A percentile compares a stretch with the other conserved stretches of the same genome.
These are phyloP conservation scores for Phytophthora sp. DNA, from an alignment of 352 stramenopile genomes.

Conservation along the genomic window DNA sequence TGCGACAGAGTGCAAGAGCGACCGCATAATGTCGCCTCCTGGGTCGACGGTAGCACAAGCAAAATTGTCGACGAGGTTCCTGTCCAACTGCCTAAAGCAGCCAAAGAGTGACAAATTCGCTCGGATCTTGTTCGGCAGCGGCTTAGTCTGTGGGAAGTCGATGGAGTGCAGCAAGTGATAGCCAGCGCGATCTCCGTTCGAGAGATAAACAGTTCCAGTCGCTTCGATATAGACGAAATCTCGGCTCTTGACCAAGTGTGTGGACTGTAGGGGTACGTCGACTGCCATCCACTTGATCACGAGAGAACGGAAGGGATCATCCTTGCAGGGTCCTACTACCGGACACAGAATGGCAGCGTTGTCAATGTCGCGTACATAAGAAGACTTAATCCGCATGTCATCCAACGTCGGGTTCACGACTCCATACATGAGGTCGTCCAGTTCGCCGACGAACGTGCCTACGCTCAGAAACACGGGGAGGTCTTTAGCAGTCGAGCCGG, in stretches of 20 bases:
- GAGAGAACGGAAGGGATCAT: constrained; percentile 32
- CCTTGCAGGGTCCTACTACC: constrained; percentile 25
- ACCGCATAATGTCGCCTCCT: constrained; percentile 36
- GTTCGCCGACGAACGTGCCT: constrained; percentile 25
- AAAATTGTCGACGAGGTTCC: constrained; percentile 45
- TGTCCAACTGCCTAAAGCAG: constrained; percentile 42
- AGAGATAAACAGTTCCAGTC: constrained; percentile 26
- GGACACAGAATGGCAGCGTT: constrained; percentile 27
- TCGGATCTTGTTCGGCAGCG: constrained; percentile 38
- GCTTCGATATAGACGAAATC: constrained; percentile 46
- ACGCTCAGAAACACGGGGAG: constrained; percentile 28
- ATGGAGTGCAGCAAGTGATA: constrained; percentile 51
- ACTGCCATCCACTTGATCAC: constrained; percentile 42
- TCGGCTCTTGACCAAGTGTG: constrained; percentile 29
- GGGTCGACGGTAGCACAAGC: constrained; percentile 31
- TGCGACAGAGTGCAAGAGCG: constrained; percentile 25
- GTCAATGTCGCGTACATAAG: constrained; percentile 25
- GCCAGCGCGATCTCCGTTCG: constrained; percentile 34
- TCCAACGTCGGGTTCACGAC: constrained; percentile 35
- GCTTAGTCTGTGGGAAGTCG: constrained; percentile 45
- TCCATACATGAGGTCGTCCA: constrained; percentile 45
- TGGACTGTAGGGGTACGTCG: constrained; percentile 25
- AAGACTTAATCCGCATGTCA: constrained; percentile 36
- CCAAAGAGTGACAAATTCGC: constrained; percentile 44
- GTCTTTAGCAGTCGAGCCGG: constrained; percentile 1